phyloP scores from a whole-genome alignment of 352 stramenopile genomes.

The Pythium biforme region DNA sequence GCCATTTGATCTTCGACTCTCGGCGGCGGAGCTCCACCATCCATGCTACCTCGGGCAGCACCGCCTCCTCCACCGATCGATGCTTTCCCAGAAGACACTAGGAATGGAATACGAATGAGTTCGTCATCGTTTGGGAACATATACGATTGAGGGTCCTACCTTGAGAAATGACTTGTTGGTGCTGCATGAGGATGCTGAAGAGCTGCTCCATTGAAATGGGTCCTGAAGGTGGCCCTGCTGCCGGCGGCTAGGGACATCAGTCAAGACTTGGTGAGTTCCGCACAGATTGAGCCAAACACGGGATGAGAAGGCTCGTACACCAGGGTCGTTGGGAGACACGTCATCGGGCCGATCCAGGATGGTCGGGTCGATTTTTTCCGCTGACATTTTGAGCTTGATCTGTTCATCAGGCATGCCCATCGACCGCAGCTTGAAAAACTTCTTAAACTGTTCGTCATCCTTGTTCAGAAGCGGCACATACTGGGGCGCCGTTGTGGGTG shows the following conservation, averaged over 20 bases:
- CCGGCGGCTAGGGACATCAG: conserved; percentile 37
- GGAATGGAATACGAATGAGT: background rate
- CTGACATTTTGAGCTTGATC: conserved; percentile 82
- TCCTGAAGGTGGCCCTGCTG: conserved; percentile 24
- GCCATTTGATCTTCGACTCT: conserved; percentile 86
- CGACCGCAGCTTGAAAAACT: conserved; percentile 82
- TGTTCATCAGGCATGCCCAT: conserved; percentile 85
- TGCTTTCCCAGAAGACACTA: conserved; percentile 41
- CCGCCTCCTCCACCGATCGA: conserved; percentile 31
- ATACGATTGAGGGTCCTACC: conserved; percentile 27
- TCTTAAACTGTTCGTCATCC: conserved; percentile 66
- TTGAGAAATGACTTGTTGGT: conserved; percentile 87
- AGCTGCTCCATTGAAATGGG: conserved; percentile 85
- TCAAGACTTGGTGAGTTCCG: background rate
- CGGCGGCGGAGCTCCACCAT: conserved; percentile 16
- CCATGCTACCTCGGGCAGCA: conserved; percentile 2
- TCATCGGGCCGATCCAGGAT: conserved; percentile 71
- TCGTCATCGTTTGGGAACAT: background rate
- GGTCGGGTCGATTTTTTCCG: conserved; percentile 56
- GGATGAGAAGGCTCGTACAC: conserved; percentile 48
- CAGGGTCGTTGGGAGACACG: conserved; percentile 76
- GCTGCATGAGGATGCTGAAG: conserved; percentile 86
- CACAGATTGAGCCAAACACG: no score
- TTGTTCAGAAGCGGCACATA: conserved; percentile 78
- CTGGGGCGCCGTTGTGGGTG: conserved; percentile 19